Evolutionary conservation across 495 filamentous ascomycete genomes (phyloP).

Genomic region (Rostrohypoxylon terebratum): DNA sequence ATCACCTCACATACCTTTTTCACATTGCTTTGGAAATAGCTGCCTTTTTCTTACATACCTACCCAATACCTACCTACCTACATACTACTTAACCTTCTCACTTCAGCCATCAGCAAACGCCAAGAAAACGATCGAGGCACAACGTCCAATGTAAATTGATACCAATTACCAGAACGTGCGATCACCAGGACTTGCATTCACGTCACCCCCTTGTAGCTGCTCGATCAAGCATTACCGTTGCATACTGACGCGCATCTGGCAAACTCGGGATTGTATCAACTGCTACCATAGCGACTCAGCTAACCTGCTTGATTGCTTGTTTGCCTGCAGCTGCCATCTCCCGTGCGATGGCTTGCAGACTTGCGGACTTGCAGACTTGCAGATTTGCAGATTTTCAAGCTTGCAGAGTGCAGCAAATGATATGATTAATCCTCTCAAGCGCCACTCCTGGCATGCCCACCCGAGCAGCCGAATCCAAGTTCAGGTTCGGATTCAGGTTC

Average conservation of each 20-base stretch:
- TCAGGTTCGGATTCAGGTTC: constrained; percentile 20
- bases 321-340: constrained; percentile 43
- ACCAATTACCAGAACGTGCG: constrained; percentile 28
- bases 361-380: too few species aligned
- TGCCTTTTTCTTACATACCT: constrained; percentile 17
- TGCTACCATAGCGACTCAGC: constrained; percentile 38
- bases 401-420: constrained; percentile 32
- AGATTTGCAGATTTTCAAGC: too few species aligned
- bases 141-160: background rate
- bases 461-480: constrained; percentile 46
- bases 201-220: constrained; percentile 31
- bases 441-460: constrained; percentile 49
- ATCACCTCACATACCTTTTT: constrained; percentile 4
- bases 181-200: constrained; percentile 34
- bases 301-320: constrained; percentile 39
- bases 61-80: background rate
- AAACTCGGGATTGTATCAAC: constrained; percentile 31
- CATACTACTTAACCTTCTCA: background rate
- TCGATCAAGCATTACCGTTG: constrained; percentile 26
- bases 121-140: constrained; percentile 9
- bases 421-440: constrained; percentile 48
- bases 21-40: constrained; percentile 21
- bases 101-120: constrained; percentile 16
- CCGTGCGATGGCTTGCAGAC: constrained; percentile 18
- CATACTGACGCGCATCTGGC: constrained; percentile 32